Percentiles rank a stretch among this genome's conserved stretches.
phyloP scores from a whole-genome alignment of 768 basidiomycete genomes.

The Mrakia gelida region DNA sequence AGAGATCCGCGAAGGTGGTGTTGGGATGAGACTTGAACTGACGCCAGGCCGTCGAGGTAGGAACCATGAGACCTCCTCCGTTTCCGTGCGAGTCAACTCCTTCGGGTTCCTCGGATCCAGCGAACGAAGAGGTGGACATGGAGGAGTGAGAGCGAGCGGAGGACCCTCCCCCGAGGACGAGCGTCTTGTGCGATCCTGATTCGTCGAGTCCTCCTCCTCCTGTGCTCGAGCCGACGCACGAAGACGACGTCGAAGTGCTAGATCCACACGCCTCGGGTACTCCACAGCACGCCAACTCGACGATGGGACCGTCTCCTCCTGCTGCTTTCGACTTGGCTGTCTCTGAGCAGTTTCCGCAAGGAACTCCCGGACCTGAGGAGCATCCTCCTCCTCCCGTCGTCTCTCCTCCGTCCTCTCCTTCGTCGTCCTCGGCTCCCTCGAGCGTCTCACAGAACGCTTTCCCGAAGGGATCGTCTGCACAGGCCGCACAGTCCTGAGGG shows the following conservation, averaged over 20 bases:
- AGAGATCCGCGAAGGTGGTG: slow-evolving; percentile 74
- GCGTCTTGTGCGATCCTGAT: not conserved
- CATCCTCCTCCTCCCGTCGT: slow-evolving; percentile 51
- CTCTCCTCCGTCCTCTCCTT: not conserved
- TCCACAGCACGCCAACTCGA: slow-evolving; percentile 27
- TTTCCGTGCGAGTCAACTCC: slow-evolving; percentile 52
- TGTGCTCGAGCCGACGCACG: not conserved
- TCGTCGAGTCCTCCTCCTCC: not conserved
- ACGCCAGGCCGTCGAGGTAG: slow-evolving; percentile 55
- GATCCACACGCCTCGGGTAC: slow-evolving; percentile 27
- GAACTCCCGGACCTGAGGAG: slow-evolving; percentile 51
- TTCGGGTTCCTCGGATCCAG: slow-evolving; percentile 35
- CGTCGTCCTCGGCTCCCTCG: slow-evolving; percentile 22
- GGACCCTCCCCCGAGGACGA: not conserved
- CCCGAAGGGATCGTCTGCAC: slow-evolving; percentile 78
- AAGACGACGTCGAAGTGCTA: not conserved
- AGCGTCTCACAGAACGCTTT: slow-evolving; percentile 81
- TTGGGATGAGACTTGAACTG: slow-evolving; percentile 65
- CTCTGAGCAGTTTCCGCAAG: slow-evolving; percentile 35
- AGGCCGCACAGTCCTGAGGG: slow-evolving; percentile 77
- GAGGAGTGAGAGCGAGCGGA: too few species aligned
- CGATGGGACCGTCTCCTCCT: not conserved
- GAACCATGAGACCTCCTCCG: slow-evolving; percentile 51
- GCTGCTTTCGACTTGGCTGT: slow-evolving; percentile 29
- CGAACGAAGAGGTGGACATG: slow-evolving; percentile 11